Evolutionary conservation across 768 basidiomycete species (phyloP).

Genomic region (Calocybe indica): DNA sequence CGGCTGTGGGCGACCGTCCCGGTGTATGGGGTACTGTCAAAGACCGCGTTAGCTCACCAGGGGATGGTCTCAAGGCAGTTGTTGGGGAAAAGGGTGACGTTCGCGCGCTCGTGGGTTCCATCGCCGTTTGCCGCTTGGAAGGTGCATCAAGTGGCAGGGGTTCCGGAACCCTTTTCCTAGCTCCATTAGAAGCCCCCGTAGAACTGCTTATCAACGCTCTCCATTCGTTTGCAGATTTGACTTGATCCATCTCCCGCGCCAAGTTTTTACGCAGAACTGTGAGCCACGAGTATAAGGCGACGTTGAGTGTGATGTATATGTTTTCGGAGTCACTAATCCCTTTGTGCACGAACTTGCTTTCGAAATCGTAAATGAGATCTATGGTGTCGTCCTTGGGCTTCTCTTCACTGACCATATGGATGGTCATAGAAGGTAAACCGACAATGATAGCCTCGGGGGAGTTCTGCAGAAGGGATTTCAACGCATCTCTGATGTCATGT

Average conservation of each 20-base stretch:
- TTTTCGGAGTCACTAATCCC: slow-evolving; percentile 57
- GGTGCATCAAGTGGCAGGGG: slow-evolving; percentile 21
- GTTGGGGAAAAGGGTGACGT: slow-evolving; percentile 19
- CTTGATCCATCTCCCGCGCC: slow-evolving; percentile 73
- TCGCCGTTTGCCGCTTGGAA: slow-evolving; percentile 25
- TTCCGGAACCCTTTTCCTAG: slow-evolving; percentile 35
- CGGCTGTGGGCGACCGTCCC: slow-evolving; percentile 7
- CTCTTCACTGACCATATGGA: slow-evolving; percentile 76
- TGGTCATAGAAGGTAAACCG: slow-evolving; percentile 75
- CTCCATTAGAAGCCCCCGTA: slow-evolving; percentile 16
- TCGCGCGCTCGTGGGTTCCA: slow-evolving; percentile 11
- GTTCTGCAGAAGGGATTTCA: slow-evolving; percentile 52
- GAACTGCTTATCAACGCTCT: slow-evolving; percentile 32
- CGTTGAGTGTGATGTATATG: slow-evolving; percentile 83
- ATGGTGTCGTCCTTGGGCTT: slow-evolving; percentile 29
- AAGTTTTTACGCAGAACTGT: slow-evolving; percentile 72
- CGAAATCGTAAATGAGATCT: slow-evolving; percentile 61
- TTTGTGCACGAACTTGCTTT: slow-evolving; percentile 56
- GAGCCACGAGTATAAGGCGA: slow-evolving; percentile 77
- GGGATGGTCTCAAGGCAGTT: slow-evolving; percentile 14
- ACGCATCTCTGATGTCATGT: slow-evolving; percentile 48
- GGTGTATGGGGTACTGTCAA: slow-evolving; percentile 14
- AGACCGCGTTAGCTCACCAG: slow-evolving; percentile 11
- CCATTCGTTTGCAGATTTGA: slow-evolving; percentile 50
- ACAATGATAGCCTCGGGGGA: slow-evolving; percentile 71